Base-by-base conservation (phyloP, 2,329 filamentous ascomycete species). In the Fusarium sp. region DNA sequence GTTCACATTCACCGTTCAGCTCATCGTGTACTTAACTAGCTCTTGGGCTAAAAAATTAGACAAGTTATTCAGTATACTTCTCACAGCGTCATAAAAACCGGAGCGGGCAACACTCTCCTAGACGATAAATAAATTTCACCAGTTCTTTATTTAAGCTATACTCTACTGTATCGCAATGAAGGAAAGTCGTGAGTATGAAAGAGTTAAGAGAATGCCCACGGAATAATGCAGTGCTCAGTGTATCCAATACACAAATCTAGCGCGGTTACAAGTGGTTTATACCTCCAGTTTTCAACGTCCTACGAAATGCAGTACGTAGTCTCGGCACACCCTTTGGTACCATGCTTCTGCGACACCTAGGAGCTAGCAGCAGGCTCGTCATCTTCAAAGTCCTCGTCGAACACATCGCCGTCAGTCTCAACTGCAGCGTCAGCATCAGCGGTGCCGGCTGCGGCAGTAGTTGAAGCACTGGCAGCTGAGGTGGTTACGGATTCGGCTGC, bases 111-210 rank as follows among this genome's bases (percentile, higher is more conserved):
- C 19, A 19, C 19, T 19, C 19, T 19, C 3, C 19, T 19, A 19
- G 19, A 19, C 19, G 4, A 33, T 14, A 36, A 50, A n/a, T 21
- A 29, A 23, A 14, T 37, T 53, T 33, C 11, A 46, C 9, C 14
- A 53, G 35, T 43, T 37, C 21, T 35, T 17, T 35, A 25, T 47
- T 41, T 58, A 47, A 33, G 5, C 10, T 42, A 6, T 33, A 15
- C 13, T 45, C 46, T 58, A 37, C 14, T 11, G 53, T 25, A 13
- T 10, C 9, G 27, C 27, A 10, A 31, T 11, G 3, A 9, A 51
- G 9, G 27, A 25, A 13, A 25, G 9, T 27, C 4, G n/a, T 15
- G n/a, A n/a, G 14, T 29, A 33, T 21, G 25, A 41, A 46, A 21
- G 10, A 10, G 15, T 14, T 8, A 29, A 53, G 17, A n/a, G 29